Evolutionary conservation across 108 stramenopile species (phyloP).

Genomic region (Cyclotella baltica): DNA sequence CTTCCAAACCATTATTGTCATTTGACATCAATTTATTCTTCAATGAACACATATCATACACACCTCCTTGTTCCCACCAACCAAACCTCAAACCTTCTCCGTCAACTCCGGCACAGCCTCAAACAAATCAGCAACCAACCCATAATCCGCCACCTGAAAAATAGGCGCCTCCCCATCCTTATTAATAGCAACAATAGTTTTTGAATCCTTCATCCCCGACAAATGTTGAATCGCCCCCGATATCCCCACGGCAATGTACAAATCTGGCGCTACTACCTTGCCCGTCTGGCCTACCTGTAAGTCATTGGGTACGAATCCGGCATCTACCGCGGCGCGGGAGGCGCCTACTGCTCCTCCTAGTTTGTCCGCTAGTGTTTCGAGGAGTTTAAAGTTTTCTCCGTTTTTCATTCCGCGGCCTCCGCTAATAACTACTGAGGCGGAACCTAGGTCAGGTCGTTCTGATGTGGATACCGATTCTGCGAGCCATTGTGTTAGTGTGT

Average conservation of each 20-base stretch:
- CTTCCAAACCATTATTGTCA: too few species aligned
- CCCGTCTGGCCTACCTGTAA: constrained; percentile 99
- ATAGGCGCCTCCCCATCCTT: constrained; percentile 99
- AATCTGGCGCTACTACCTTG: constrained; percentile 97
- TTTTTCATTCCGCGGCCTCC: constrained; percentile 98
- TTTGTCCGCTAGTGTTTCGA: constrained; percentile 96
- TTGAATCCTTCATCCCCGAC: constrained; percentile 99
- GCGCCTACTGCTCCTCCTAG: constrained; percentile 96
- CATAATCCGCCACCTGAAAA: constrained; percentile 99
- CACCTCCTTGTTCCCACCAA: background rate
- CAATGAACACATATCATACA: background rate
- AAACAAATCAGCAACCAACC: constrained; percentile 95
- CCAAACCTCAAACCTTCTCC: constrained; percentile 64
- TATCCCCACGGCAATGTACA: constrained; percentile 97
- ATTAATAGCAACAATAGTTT: constrained; percentile 99
- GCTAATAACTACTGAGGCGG: constrained; percentile 92
- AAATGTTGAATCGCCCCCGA: constrained; percentile 99
- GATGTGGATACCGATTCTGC: constrained; percentile 77
- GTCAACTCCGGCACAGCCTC: constrained; percentile 97
- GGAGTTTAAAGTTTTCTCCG: constrained; percentile 95
- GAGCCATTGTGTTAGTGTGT: constrained; percentile 71
- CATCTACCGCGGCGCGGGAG: constrained; percentile 97
- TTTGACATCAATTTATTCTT: too few species aligned
- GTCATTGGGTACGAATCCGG: constrained; percentile 98
- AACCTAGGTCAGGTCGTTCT: constrained; percentile 95